Percentiles rank a stretch among this genome's conserved stretches.
These are phyloP conservation scores for Irpex sp. DNA, from an alignment of 1,284 basidiomycete species.

Conservation along the genomic window DNA sequence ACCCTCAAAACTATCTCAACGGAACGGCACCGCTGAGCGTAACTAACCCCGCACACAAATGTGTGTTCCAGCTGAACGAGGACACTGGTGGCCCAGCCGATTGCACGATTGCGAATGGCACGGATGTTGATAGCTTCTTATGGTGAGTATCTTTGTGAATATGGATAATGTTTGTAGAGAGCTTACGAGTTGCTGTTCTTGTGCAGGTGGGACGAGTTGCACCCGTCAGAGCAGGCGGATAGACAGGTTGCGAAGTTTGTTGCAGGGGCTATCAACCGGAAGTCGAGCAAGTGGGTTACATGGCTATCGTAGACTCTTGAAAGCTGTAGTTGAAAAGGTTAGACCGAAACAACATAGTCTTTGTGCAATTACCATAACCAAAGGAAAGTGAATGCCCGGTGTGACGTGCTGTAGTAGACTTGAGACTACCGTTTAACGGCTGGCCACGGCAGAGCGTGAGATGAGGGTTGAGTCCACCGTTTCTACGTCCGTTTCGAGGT, in stretches of 20 bases:
- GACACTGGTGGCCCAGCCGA: slow-evolving; percentile 23
- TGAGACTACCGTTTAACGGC: too few species aligned
- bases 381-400: too few species aligned
- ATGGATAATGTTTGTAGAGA: not conserved
- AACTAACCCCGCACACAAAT: slow-evolving; percentile 43
- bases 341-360: too few species aligned
- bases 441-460: too few species aligned
- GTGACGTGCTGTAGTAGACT: too few species aligned
- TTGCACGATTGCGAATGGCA: slow-evolving; percentile 41
- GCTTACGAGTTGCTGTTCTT: not conserved
- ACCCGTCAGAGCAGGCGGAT: slow-evolving; percentile 17
- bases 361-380: too few species aligned
- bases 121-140: slow-evolving; percentile 48
- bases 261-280: slow-evolving; percentile 11
- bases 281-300: slow-evolving; percentile 4
- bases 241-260: slow-evolving; percentile 15
- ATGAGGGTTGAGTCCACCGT: too few species aligned
- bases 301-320: too few species aligned
- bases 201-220: slow-evolving; percentile 18
- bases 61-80: slow-evolving; percentile 40
- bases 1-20: slow-evolving; percentile 49
- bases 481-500: too few species aligned
- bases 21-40: slow-evolving; percentile 56
- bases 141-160: slow-evolving; percentile 37
- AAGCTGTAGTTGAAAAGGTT: too few species aligned